phyloP scores from a whole-genome alignment of 108 stramenopile genomes.

The Nannochloropsis oceanica region DNA sequence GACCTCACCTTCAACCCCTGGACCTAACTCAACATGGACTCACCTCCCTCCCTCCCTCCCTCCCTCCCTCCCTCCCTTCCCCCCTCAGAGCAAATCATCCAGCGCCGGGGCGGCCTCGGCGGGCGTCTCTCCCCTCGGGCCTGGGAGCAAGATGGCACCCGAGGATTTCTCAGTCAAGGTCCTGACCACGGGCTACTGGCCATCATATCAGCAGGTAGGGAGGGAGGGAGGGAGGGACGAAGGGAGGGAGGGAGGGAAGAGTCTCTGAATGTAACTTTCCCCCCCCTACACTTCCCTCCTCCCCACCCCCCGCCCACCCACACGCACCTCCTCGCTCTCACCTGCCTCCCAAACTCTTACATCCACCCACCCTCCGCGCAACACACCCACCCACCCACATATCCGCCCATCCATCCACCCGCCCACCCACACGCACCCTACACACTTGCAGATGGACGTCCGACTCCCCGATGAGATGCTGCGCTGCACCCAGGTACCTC shows the following conservation, averaged over 20 bases:
- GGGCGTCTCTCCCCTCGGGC: not conserved
- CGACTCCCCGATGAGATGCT: slow-evolving; percentile 70
- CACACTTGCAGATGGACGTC: slow-evolving; percentile 61
- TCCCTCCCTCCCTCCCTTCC: not conserved
- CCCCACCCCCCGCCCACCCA: too few species aligned
- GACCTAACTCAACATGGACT: too few species aligned
- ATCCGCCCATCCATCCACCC: too few species aligned
- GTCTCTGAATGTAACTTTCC: not conserved
- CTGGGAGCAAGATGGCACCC: not conserved
- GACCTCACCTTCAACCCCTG: too few species aligned
- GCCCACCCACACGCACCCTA: too few species aligned
- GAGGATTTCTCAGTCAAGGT: slow-evolving; percentile 53
- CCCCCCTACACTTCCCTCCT: too few species aligned
- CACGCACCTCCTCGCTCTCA: too few species aligned
- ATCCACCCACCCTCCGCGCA: too few species aligned
- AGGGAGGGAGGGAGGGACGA: not conserved
- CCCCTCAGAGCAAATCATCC: not conserved
- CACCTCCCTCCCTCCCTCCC: not conserved
- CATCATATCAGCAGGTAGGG: slow-evolving; percentile 58
- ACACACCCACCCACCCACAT: too few species aligned
- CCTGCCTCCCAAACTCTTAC: too few species aligned
- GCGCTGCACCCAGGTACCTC: slow-evolving; percentile 58
- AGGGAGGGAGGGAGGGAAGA: not conserved
- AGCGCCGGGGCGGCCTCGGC: slow-evolving; percentile 56
- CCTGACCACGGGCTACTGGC: slow-evolving; percentile 97